Percentiles rank a stretch among this genome's conserved stretches.
Evolutionary conservation across 139 green algal species (phyloP).

Genomic region (Nannochloris sp.): DNA sequence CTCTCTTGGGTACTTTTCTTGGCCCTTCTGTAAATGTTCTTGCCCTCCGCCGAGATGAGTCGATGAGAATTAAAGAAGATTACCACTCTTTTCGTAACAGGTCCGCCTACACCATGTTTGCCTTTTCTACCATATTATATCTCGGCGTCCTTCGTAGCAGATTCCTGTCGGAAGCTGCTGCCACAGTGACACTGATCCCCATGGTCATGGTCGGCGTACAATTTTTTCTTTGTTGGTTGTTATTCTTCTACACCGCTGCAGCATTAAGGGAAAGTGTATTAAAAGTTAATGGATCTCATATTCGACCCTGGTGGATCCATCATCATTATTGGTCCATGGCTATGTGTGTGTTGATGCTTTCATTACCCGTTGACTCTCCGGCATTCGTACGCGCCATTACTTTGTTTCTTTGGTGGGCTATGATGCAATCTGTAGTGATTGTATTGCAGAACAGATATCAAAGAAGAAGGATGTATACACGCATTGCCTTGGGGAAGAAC

Average conservation of each 20-base stretch:
- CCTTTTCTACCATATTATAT: conserved; percentile 21
- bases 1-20: conserved; percentile 55
- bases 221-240: conserved; percentile 81
- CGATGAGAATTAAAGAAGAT: conserved; percentile 72
- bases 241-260: conserved; percentile 91
- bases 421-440: conserved; percentile 49
- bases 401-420: conserved; percentile 47
- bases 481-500: conserved; percentile 87
- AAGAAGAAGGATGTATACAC: conserved; percentile 84
- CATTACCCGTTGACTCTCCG: conserved; percentile 77
- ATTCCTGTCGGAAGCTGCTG: conserved; percentile 5
- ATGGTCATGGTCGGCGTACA: conserved; percentile 69
- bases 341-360: conserved; percentile 72
- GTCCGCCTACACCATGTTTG: conserved; percentile 38
- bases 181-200: conserved; percentile 47
- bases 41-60: conserved; percentile 31
- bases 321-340: conserved; percentile 88
- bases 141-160: conserved; percentile 43
- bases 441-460: conserved; percentile 78
- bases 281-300: conserved; percentile 84
- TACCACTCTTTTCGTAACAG: conserved; percentile 82
- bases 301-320: conserved; percentile 88
- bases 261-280: conserved; percentile 89
- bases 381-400: conserved; percentile 31
- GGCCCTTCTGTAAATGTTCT: conserved; percentile 50